phyloP scores from a whole-genome alignment of 2,329 filamentous ascomycete genomes.

The Cyphellophora attinorum region DNA sequence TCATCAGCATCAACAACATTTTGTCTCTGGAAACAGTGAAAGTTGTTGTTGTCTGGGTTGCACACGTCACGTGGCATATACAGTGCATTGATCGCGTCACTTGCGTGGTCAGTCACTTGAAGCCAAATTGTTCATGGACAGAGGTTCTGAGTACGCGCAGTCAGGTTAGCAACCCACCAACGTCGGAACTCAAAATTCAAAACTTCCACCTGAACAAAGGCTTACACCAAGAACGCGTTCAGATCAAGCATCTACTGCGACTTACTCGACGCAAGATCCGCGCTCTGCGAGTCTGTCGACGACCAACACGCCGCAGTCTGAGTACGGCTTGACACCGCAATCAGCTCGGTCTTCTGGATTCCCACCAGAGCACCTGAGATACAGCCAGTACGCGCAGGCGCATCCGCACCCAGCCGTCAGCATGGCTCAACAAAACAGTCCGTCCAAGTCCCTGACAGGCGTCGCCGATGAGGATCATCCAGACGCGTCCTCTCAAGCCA shows the following conservation, averaged over 20 bases:
- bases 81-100: no score
- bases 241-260: constrained; percentile 91
- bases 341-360: constrained; percentile 74
- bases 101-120: no score
- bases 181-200: constrained; percentile 54
- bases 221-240: constrained; percentile 28
- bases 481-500: constrained; percentile 45
- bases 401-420: constrained; percentile 61
- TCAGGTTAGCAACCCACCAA: constrained; percentile 71
- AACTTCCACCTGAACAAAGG: constrained; percentile 26
- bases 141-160: constrained; percentile 69
- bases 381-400: constrained; percentile 61
- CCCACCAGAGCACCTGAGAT: constrained; percentile 69
- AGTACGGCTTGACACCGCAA: constrained; percentile 72
- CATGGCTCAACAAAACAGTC: constrained; percentile 99
- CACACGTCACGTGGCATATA: no score
- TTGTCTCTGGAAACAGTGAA: no score
- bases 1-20: constrained; percentile 6
- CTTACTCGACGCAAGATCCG: constrained; percentile 76
- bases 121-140: constrained; percentile 37
- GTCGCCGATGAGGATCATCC: constrained; percentile 63
- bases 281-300: constrained; percentile 63
- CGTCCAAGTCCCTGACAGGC: constrained; percentile 84
- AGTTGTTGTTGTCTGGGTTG: no score
- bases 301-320: constrained; percentile 76